A percentile compares a stretch with the other conserved stretches of the same genome.
phyloP scores from a whole-genome alignment of 2,329 filamentous ascomycete genomes.

The Calonectria hawksworthii region DNA sequence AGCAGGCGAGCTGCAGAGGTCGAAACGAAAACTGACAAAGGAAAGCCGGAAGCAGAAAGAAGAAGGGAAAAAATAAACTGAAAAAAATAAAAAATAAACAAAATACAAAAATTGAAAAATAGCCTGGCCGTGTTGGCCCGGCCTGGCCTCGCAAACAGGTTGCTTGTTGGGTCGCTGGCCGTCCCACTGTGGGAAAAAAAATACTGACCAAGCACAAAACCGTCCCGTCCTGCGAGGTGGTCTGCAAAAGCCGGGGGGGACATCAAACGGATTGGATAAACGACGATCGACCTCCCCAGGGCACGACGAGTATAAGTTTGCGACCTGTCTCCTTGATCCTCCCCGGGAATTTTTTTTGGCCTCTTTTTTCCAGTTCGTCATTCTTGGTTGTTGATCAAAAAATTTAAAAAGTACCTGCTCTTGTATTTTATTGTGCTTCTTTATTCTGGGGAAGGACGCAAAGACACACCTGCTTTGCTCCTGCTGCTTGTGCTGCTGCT shows the following conservation, averaged over 20 bases:
- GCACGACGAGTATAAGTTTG: neutral
- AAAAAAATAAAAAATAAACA: constrained; percentile 45
- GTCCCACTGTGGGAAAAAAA: constrained; percentile 47
- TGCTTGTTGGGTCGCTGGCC: constrained; percentile 48
- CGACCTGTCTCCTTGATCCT: neutral
- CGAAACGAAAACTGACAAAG: neutral
- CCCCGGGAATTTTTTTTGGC: neutral
- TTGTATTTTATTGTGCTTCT: neutral
- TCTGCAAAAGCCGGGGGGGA: neutral
- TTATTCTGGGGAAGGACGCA: neutral
- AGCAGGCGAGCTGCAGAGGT: neutral
- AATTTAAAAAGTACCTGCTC: neutral
- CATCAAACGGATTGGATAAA: constrained; percentile 1
- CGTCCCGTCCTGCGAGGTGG: neutral
- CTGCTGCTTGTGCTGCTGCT: too few species aligned
- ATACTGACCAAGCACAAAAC: neutral
- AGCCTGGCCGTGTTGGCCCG: neutral
- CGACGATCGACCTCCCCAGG: neutral
- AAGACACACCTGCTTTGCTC: too few species aligned
- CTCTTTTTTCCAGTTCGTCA: neutral
- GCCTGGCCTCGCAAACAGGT: constrained; percentile 34
- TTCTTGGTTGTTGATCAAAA: neutral
- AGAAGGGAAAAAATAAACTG: constrained; percentile 20
- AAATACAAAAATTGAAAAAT: constrained; percentile 12
- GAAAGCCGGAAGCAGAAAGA: constrained; percentile 34